Conservation (phyloP, 2,329 filamentous ascomycete genomes). For the Fonsecaea multimorphosa region DNA sequence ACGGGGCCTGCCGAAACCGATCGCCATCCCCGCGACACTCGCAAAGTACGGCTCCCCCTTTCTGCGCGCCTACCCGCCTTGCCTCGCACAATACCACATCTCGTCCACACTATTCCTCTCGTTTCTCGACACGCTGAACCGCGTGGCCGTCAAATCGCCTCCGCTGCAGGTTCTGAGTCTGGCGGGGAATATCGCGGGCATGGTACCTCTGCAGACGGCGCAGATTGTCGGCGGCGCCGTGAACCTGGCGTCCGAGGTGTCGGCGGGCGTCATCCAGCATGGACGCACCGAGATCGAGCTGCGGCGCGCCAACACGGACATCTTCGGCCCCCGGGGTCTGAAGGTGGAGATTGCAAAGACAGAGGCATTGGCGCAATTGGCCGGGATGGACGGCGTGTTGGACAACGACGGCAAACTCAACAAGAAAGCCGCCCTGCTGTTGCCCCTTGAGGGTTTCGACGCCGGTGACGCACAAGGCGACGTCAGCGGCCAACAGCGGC, state of each 20-base stretch:
- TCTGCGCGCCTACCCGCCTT: constrained; percentile 24
- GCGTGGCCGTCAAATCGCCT: constrained; percentile 39
- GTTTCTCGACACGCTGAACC: constrained; percentile 43
- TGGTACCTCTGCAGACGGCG: constrained; percentile 39
- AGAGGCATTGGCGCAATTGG: constrained; percentile 41
- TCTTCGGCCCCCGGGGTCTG: constrained; percentile 40
- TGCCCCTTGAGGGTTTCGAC: constrained; percentile 1
- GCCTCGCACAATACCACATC: constrained; percentile 50
- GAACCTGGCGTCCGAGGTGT: constrained; percentile 39
- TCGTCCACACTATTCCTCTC: constrained; percentile 51
- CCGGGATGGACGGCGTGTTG: constrained; percentile 40
- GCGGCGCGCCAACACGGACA: constrained; percentile 40
- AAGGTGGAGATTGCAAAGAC: constrained; percentile 42
- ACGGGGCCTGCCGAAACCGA: constrained; percentile 10
- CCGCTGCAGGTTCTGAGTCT: constrained; percentile 42
- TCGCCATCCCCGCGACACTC: constrained; percentile 22
- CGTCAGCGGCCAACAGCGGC: constrained; percentile 30
- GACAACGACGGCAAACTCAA: constrained; percentile 40
- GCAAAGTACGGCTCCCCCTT: constrained; percentile 17
- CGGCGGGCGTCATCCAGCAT: constrained; percentile 38
- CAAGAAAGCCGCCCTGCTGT: constrained; percentile 33
- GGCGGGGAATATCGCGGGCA: constrained; percentile 40
- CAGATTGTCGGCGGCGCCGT: constrained; percentile 40
- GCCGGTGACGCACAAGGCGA: neutral
- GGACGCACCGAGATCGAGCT: constrained; percentile 39